Base-by-base conservation (phyloP, 208 protist species). In the Porcisia deanei region DNA sequence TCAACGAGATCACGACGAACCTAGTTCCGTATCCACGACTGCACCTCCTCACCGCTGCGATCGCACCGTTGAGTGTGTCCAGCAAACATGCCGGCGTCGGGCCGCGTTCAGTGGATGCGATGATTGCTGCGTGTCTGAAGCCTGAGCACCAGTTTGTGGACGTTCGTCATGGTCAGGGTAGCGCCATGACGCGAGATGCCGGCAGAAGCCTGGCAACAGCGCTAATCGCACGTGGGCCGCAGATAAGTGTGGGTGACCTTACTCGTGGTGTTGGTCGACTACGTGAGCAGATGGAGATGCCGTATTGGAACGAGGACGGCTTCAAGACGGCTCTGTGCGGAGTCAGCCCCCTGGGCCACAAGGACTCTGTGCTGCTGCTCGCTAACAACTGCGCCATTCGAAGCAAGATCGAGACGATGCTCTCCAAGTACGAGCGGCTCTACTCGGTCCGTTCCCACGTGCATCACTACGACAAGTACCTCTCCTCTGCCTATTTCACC, bases 1-100 rank as follows among this genome's bases (percentile, higher is more conserved):
- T 99, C 49, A 98, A 99, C 83, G 98, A 99, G 71, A 92, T 99
- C 73, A 98, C 97, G 1, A 99, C 98, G 12, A 99, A 99, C 76
- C 86, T 99, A 12, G 97, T 99, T n/a, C 98, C 98, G 4, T 99
- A 96, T 77, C 97, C 98, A 3, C 84, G 92, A 6, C 83, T 99
- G 72, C 89, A 99, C 55, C 92, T 99, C 74, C 73, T 99, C 18
- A 91, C 96, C 25, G 80, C 97, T 3, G 88, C 94, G 4, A 86
- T 99, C 72, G 91, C 96, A 5, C 97, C 98, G 34, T 87, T 99
- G 60, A 90, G 85, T 54, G 86, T 90, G n/a, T 88, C 82, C 67
- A 90, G 60, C 85, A 89, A 73, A 49, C 80, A 84, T 49, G 81
- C 80, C 10, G 71, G 77, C 1, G 79, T 83, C 7, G 88, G 88